Conservation (phyloP, 257 asterid species). For the Anisodus tanguticus region DNA sequence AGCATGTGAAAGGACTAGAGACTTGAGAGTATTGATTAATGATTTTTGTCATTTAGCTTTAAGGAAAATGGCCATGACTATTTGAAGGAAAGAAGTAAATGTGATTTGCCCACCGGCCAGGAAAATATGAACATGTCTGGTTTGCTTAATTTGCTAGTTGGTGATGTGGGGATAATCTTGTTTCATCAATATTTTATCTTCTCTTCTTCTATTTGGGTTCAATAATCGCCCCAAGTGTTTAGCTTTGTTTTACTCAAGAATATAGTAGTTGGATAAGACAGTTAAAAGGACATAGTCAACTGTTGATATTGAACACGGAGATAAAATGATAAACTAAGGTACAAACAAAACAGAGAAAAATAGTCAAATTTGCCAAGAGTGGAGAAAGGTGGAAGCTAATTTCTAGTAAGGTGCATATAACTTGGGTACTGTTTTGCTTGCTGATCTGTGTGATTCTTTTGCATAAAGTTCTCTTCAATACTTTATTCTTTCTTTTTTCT, state of each 20-base stretch:
- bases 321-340: slow-evolving; percentile 2
- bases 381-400: background rate
- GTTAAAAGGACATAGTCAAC: slow-evolving; percentile 30
- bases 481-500: background rate
- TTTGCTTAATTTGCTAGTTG: slow-evolving; percentile 20
- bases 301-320: background rate
- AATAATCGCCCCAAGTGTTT: background rate
- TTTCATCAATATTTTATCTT: slow-evolving; percentile 19
- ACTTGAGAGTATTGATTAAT: slow-evolving; percentile 32
- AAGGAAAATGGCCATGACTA: slow-evolving; percentile 41
- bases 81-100: slow-evolving; percentile 29
- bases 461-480: slow-evolving; percentile 1
- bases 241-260: background rate
- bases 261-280: background rate
- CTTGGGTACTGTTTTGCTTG: slow-evolving; percentile 17
- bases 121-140: slow-evolving; percentile 11
- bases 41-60: slow-evolving; percentile 47
- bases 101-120: slow-evolving; percentile 29
- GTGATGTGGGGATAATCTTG: slow-evolving; percentile 5
- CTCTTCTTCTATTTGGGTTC: background rate
- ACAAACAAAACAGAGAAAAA: background rate
- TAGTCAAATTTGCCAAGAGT: slow-evolving; percentile 27
- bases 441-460: slow-evolving; percentile 12
- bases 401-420: background rate
- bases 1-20: slow-evolving; percentile 46